phyloP scores from a whole-genome alignment of 179 eudicot species.

The Camellia oleifera region DNA sequence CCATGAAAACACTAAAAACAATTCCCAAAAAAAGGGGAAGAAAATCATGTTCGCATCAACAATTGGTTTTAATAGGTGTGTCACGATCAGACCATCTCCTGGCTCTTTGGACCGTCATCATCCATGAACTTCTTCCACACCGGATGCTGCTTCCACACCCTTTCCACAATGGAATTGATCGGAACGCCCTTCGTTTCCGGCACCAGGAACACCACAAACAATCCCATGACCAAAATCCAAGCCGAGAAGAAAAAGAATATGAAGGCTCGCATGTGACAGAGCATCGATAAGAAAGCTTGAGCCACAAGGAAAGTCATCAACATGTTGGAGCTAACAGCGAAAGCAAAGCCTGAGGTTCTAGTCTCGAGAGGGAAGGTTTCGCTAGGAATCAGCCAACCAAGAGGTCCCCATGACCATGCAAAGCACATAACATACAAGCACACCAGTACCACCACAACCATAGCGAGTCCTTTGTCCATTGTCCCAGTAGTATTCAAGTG shows the following conservation, averaged over 20 bases:
- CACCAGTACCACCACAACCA: constrained; percentile 33
- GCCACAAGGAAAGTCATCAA: constrained; percentile 58
- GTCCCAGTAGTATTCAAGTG: constrained; percentile 30
- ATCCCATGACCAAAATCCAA: constrained; percentile 54
- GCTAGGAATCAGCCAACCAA: constrained; percentile 67
- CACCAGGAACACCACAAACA: constrained; percentile 49
- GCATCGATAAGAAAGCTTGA: constrained; percentile 65
- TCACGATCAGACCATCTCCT: neutral
- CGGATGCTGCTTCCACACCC: constrained; percentile 60
- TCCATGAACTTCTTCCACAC: constrained; percentile 52
- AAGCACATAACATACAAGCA: constrained; percentile 49
- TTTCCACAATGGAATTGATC: constrained; percentile 43
- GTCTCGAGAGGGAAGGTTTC: constrained; percentile 59
- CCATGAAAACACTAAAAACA: no score
- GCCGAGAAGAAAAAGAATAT: constrained; percentile 65
- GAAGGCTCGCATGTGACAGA: constrained; percentile 49
- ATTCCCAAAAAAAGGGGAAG: no score
- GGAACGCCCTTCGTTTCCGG: constrained; percentile 77
- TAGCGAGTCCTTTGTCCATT: constrained; percentile 24
- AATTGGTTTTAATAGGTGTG: no score
- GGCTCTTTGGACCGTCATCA: neutral
- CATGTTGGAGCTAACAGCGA: constrained; percentile 68
- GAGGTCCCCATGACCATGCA: constrained; percentile 80
- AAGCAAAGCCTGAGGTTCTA: constrained; percentile 46
- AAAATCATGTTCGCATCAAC: no score